A percentile compares a stretch with the other conserved stretches of the same genome.
phyloP scores from a whole-genome alignment of 805 yeast species.

The Metschnikowia cerradonensis region DNA sequence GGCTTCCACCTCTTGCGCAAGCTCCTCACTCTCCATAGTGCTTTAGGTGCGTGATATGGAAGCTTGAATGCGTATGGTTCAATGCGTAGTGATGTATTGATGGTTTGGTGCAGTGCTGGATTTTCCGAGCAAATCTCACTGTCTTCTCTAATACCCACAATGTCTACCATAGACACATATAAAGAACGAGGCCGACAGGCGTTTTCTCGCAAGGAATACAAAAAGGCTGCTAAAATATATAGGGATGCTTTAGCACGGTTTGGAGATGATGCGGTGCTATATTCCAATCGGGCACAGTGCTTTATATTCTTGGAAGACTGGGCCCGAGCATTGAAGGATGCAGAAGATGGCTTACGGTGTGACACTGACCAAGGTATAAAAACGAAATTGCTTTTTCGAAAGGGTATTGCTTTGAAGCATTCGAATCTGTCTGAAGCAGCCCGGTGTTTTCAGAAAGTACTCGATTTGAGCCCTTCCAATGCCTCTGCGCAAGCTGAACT shows the following conservation, averaged over 20 bases:
- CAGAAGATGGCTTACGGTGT: slow-evolving; percentile 44
- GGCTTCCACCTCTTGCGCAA: slow-evolving; percentile 68
- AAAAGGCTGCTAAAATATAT: slow-evolving; percentile 51
- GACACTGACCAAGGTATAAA: slow-evolving; percentile 28
- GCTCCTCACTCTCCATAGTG: slow-evolving; percentile 9
- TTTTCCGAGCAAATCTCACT: not conserved
- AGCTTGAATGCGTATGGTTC: too few species aligned
- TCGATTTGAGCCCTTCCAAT: slow-evolving; percentile 41
- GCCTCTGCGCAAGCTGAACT: slow-evolving; percentile 35
- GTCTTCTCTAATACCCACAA: not conserved
- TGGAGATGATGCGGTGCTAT: slow-evolving; percentile 50
- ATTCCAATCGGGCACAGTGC: slow-evolving; percentile 70
- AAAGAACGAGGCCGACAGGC: slow-evolving; percentile 51
- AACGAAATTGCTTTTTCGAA: slow-evolving; percentile 51
- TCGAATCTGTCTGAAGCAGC: slow-evolving; percentile 24
- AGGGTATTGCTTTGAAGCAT: slow-evolving; percentile 38
- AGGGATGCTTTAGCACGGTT: slow-evolving; percentile 50
- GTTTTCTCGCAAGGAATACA: slow-evolving; percentile 42
- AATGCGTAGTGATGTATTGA: not conserved
- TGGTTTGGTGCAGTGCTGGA: not conserved
- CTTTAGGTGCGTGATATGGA: not conserved
- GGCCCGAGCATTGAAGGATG: slow-evolving; percentile 46
- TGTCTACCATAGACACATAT: slow-evolving; percentile 26
- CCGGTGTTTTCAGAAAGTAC: slow-evolving; percentile 30
- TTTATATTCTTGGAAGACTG: slow-evolving; percentile 49